Conservation (phyloP, 2,329 filamentous ascomycete genomes). For the Paecilomyces fulvus region DNA sequence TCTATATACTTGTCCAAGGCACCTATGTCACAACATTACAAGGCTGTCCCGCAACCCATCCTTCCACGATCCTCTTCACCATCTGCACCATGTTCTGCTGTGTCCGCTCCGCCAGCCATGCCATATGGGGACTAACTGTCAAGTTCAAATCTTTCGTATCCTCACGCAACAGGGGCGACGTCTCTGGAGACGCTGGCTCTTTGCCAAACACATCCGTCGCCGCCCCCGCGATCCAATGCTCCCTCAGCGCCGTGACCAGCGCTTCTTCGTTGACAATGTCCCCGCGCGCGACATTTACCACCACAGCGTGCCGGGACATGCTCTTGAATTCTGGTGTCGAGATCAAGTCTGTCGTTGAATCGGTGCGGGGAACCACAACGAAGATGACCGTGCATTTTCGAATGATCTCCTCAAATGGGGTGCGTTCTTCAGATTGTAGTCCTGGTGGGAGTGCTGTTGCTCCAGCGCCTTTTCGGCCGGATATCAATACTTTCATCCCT, state of each 20-base stretch:
- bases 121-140: conserved; percentile 45
- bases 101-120: conserved; percentile 45
- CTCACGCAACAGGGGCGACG: conserved; percentile 36
- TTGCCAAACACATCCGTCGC: conserved; percentile 44
- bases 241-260: conserved; percentile 36
- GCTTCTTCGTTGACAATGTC: conserved; percentile 45
- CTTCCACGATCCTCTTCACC: conserved; percentile 41
- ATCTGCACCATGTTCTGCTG: conserved; percentile 38
- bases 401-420: conserved; percentile 22
- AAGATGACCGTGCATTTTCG: conserved; percentile 22
- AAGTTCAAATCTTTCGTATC: conserved; percentile 41
- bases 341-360: conserved; percentile 27
- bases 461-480: conserved; percentile 36
- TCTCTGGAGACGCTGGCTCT: conserved; percentile 40
- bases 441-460: neutral
- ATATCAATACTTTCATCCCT: conserved; percentile 43
- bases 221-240: conserved; percentile 40
- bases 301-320: conserved; percentile 38
- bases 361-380: conserved; percentile 20
- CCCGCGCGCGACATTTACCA: conserved; percentile 44
- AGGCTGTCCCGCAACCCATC: conserved; percentile 28
- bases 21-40: conserved; percentile 12
- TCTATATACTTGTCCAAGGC: too few relatives aligned
- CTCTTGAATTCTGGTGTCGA: conserved; percentile 31
- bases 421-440: conserved; percentile 5